Conservation (phyloP, 1,139 yeast species). For the Saccharomycopsis phalli region DNA sequence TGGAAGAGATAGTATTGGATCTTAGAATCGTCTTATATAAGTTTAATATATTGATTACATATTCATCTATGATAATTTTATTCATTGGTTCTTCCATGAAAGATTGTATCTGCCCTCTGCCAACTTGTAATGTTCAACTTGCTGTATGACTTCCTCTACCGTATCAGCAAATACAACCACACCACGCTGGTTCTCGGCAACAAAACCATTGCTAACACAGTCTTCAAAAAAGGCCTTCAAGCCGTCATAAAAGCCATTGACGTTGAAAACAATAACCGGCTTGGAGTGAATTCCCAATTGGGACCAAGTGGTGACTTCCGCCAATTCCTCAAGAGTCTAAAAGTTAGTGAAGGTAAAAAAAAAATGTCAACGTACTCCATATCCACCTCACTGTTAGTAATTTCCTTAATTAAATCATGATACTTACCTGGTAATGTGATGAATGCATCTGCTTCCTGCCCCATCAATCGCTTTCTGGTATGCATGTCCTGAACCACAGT, state of each 20-base stretch:
- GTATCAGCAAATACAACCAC: conserved; percentile 64
- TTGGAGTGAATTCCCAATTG: conserved; percentile 79
- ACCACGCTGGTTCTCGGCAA: conserved; percentile 55
- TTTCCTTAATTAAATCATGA: no score
- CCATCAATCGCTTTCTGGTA: conserved; percentile 81
- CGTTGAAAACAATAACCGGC: conserved; percentile 71
- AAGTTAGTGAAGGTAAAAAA: no score
- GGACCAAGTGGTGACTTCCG: conserved; percentile 87
- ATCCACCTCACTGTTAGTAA: no score
- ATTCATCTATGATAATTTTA: no score
- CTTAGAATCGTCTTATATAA: no score
- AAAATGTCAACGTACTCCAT: conserved; percentile 1
- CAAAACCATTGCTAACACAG: conserved; percentile 56
- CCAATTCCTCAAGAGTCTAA: conserved; percentile 74
- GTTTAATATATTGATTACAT: no score
- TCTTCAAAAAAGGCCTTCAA: conserved; percentile 51
- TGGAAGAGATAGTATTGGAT: conserved; percentile 21
- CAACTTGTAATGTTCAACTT: conserved; percentile 50
- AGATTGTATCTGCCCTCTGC: conserved; percentile 72
- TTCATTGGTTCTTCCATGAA: conserved; percentile 60
- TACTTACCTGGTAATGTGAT: conserved; percentile 90
- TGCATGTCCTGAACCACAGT: conserved; percentile 86
- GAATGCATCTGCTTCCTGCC: conserved; percentile 77
- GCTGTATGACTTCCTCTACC: conserved; percentile 55
- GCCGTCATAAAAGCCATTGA: conserved; percentile 72